Percentiles rank a stretch among this genome's conserved stretches.
phyloP scores from a whole-genome alignment of 495 filamentous ascomycete genomes.

The Cryomyces antarcticus region DNA sequence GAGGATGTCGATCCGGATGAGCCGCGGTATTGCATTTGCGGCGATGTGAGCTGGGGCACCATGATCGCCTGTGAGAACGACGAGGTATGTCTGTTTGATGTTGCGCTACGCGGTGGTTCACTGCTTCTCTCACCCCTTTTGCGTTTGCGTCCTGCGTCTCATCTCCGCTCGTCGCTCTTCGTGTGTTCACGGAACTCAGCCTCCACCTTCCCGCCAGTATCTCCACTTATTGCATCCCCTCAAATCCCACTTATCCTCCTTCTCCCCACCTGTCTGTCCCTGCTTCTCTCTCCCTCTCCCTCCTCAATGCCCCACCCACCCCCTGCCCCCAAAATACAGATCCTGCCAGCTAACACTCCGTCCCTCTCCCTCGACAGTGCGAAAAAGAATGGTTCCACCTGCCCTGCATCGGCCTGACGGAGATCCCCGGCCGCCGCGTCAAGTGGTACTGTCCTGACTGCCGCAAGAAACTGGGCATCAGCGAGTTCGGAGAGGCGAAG shows the following conservation, averaged over 20 bases:
- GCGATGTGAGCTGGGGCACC: constrained; percentile 74
- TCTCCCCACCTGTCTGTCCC: no score
- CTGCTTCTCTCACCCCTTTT: background rate
- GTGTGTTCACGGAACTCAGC: background rate
- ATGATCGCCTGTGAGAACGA: constrained; percentile 92
- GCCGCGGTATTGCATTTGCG: constrained; percentile 76
- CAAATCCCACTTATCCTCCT: no score
- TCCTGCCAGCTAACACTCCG: background rate
- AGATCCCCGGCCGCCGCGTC: constrained; percentile 51
- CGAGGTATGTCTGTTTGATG: constrained; percentile 39
- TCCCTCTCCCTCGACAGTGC: constrained; percentile 16
- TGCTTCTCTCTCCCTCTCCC: no score
- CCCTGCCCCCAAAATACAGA: background rate
- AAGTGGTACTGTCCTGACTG: constrained; percentile 96
- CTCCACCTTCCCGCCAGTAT: background rate
- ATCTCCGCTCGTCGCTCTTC: constrained; percentile 2
- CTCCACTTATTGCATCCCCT: constrained; percentile 6
- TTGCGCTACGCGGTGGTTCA: background rate
- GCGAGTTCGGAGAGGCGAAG: constrained; percentile 7
- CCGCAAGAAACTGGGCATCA: constrained; percentile 39
- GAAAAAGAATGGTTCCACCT: constrained; percentile 82
- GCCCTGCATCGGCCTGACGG: constrained; percentile 59
- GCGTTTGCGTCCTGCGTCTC: constrained; percentile 5
- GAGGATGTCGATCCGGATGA: constrained; percentile 78
- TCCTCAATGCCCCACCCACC: constrained; percentile 2